phyloP scores from a whole-genome alignment of 768 basidiomycete genomes.

The Boletellus emodensis region DNA sequence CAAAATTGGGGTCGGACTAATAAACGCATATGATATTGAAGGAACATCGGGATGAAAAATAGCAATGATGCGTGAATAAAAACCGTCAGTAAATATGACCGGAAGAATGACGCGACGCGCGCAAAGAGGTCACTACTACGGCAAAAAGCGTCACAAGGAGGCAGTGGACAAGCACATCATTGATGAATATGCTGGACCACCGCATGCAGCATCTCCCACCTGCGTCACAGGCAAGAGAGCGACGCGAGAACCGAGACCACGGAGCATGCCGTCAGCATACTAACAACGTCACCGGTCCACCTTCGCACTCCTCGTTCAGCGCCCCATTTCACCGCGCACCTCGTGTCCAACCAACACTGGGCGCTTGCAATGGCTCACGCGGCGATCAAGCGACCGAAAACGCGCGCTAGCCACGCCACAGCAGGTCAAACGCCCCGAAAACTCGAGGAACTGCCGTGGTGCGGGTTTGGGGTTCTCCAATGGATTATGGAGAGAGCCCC shows the following conservation, averaged over 20 bases:
- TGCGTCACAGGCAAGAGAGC: constrained; percentile 69
- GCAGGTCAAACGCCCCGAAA: constrained; percentile 83
- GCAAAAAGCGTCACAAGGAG: constrained; percentile 54
- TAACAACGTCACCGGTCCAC: constrained; percentile 20
- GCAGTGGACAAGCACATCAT: constrained; percentile 47
- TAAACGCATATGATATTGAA: constrained; percentile 26
- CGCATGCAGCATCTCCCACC: constrained; percentile 40
- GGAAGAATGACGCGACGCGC: constrained; percentile 29
- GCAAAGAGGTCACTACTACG: constrained; percentile 26
- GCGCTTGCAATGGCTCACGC: constrained; percentile 65
- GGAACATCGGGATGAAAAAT: constrained; percentile 22
- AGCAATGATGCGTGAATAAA: constrained; percentile 46
- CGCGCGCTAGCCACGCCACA: constrained; percentile 72
- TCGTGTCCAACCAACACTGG: constrained; percentile 80
- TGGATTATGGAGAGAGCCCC: constrained; percentile 91
- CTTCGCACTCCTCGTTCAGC: constrained; percentile 95
- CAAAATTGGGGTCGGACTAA: constrained; percentile 80
- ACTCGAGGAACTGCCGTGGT: constrained; percentile 69
- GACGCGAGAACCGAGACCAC: constrained; percentile 28
- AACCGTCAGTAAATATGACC: constrained; percentile 55
- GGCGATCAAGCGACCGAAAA: constrained; percentile 95
- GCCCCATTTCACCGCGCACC: constrained; percentile 96
- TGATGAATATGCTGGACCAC: constrained; percentile 56
- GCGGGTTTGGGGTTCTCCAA: constrained; percentile 94
- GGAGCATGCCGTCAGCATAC: constrained; percentile 25